Evolutionary conservation across 192 early-diverging fungal species (phyloP), one percentile per base, ranked within the genome.

Genomic region (Coemansia sp.): DNA sequence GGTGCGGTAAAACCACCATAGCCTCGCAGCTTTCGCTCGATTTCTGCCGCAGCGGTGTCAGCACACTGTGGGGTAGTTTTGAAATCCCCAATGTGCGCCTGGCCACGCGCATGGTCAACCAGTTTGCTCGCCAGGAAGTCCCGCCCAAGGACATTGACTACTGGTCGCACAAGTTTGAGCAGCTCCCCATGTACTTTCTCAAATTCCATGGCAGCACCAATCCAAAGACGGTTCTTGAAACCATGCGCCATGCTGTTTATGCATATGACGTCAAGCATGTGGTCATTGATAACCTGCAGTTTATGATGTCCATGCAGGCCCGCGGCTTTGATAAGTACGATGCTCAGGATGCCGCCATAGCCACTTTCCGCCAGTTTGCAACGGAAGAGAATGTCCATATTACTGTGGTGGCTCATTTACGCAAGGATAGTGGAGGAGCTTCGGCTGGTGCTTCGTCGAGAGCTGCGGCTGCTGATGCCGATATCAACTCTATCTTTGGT

Each of bases 1-100:
- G 86, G 0, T 73, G 78, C 23, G 86, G 86, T 14, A 88, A 88
- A 45, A 88, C 86, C 1, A 88, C 86, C 0, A 67, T 88, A 5
- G 68, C 86, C 13, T 85, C 82, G 68, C 86, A 88, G 38, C 42
- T 86, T 51, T 84, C 82, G 52, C 55, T 88, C 9, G 86, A 86
- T 56, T 85, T 80, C 57, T 86, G 84, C 60, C 61, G 75, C 59
- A 78, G 74, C 14, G 84, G 84, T 29, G 78, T 88, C 18, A 81
- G 79, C 48, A 87, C 84, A 3, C 64, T 87, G 27, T 88, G 86
- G 86, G 86, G 86, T 28, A 84, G 82, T 37, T 88, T 88, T 74
- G 86, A 88, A 67, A 85, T 88, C 46, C 76, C 78, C n/a, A 86
- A 86, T 34, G 70, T 81, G 41, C 68, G 84, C 9, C 64, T 88